These are phyloP conservation scores for Clitocybe nebularis DNA, from an alignment of 1,284 basidiomycete species.

Conservation along the genomic window DNA sequence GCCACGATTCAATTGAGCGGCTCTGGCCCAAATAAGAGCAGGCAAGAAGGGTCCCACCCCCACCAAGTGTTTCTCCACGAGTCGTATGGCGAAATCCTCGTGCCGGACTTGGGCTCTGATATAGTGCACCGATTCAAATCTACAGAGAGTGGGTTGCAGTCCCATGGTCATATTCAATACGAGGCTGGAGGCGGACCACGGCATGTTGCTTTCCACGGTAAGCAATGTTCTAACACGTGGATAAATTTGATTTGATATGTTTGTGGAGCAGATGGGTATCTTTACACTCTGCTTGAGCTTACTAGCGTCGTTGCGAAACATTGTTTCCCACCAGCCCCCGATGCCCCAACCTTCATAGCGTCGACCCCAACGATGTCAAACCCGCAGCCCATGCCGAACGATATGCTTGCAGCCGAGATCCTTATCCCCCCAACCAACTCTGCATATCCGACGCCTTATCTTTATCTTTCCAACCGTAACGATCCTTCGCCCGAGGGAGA, in stretches of 20 bases:
- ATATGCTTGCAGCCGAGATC: slow-evolving; percentile 57
- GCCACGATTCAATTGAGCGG: slow-evolving; percentile 40
- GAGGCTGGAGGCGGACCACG: slow-evolving; percentile 62
- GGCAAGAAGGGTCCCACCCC: slow-evolving; percentile 65
- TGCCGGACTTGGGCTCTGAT: slow-evolving; percentile 71
- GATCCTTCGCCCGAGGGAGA: slow-evolving; percentile 59
- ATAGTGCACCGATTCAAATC: slow-evolving; percentile 53
- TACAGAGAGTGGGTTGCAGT: slow-evolving; percentile 40
- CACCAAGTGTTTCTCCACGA: slow-evolving; percentile 54
- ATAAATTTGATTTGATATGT: no score
- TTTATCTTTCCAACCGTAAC: slow-evolving; percentile 65
- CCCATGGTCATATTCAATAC: slow-evolving; percentile 39
- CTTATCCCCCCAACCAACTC: slow-evolving; percentile 44
- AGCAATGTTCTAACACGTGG: slow-evolving; percentile 20
- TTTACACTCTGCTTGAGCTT: slow-evolving; percentile 69
- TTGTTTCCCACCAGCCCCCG: slow-evolving; percentile 37
- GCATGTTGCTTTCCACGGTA: slow-evolving; percentile 61
- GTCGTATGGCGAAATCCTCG: slow-evolving; percentile 50
- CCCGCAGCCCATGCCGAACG: slow-evolving; percentile 33
- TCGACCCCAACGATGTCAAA: slow-evolving; percentile 42
- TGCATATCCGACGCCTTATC: slow-evolving; percentile 40
- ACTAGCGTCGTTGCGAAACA: slow-evolving; percentile 53
- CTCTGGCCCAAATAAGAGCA: slow-evolving; percentile 53
- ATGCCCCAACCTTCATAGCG: slow-evolving; percentile 36
- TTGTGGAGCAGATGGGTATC: slow-evolving; percentile 44